Evolutionary conservation across 352 stramenopile genomes (phyloP), one percentile per base, ranked within the genome.

Genomic region (Globisporangium acanthophoron): DNA sequence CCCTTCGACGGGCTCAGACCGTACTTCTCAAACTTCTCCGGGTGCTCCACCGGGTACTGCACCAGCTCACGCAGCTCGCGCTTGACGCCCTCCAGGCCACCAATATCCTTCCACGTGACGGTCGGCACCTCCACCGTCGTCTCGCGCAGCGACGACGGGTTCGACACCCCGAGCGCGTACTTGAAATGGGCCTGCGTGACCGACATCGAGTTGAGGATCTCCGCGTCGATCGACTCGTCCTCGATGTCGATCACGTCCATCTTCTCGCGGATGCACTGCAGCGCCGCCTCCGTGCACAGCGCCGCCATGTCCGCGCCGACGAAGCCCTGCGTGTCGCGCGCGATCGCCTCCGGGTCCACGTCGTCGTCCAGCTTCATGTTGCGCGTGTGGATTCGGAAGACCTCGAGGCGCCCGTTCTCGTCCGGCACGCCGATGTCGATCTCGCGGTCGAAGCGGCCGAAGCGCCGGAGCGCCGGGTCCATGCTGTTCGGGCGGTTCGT

Each of bases 201-300:
- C 56, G 96, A 87, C 95, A 99, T 99, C 39, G 92, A 95, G 74
- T 99, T 96, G 61, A 99, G 84, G 54, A 99, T 97, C 72, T 99
- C 97, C 2, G 97, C 97, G 74, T 99, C 97, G 74, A 99, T 99
- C 52, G 87, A 93, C 61, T 99, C 97, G 57, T 99, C 97, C 65
- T 99, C 97, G 73, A 99, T 99, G 72, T 99, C 97, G 69, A 99
- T 99, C 54, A 99, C 87, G 74, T 99, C 97, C 97, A 99, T 99
- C 88, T 99, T 99, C 74, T 99, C 97, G 40, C 97, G 88, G 62
- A 99, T 99, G 70, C 97, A 99, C 78, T 99, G 96, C 78, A 99
- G 94, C 39, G 96, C 96, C 31, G 89, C 88, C 73, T 99, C 97
- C 21, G 96, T 99, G 83, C 97, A 99, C 41, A 99, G 82, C 9